These are phyloP conservation scores for Rhinocladiella similis DNA, from an alignment of 2,329 filamentous ascomycete genomes.

Conservation along the genomic window DNA sequence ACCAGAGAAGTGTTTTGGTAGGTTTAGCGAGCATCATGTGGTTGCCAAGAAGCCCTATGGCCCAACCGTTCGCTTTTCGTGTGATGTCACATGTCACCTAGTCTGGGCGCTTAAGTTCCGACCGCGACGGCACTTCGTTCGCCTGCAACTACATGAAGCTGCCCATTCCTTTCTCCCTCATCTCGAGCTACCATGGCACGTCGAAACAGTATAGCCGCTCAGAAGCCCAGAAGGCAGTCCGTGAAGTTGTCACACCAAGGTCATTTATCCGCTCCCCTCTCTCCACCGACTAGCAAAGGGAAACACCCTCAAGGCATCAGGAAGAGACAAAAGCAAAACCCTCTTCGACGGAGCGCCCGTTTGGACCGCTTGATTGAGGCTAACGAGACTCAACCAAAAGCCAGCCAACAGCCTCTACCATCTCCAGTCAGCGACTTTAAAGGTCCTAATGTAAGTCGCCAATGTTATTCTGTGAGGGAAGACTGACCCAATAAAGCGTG, in stretches of 20 bases:
- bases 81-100: conserved; percentile 3
- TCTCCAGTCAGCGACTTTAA: conserved; percentile 15
- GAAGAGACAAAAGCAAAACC: conserved; percentile 13
- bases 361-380: conserved; percentile 9
- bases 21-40: conserved; percentile 1
- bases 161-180: conserved; percentile 8
- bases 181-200: conserved; percentile 11
- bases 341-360: conserved; percentile 13
- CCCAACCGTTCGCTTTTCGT: neutral
- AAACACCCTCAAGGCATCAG: conserved; percentile 7
- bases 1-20: neutral
- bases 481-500: conserved; percentile 9
- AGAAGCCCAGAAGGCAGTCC: conserved; percentile 7
- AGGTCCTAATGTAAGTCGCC: conserved; percentile 11
- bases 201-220: conserved; percentile 8
- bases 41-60: neutral
- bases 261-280: conserved; percentile 8
- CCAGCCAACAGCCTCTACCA: conserved; percentile 10
- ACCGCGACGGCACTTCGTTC: neutral
- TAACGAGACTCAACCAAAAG: conserved; percentile 7
- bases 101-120: conserved; percentile 4
- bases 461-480: conserved; percentile 6
- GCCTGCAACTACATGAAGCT: conserved; percentile 6
- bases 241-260: neutral
- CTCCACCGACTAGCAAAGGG: conserved; percentile 7